Evolutionary conservation across 345 rosid genomes (phyloP).

Genomic region (Populus davidiana): DNA sequence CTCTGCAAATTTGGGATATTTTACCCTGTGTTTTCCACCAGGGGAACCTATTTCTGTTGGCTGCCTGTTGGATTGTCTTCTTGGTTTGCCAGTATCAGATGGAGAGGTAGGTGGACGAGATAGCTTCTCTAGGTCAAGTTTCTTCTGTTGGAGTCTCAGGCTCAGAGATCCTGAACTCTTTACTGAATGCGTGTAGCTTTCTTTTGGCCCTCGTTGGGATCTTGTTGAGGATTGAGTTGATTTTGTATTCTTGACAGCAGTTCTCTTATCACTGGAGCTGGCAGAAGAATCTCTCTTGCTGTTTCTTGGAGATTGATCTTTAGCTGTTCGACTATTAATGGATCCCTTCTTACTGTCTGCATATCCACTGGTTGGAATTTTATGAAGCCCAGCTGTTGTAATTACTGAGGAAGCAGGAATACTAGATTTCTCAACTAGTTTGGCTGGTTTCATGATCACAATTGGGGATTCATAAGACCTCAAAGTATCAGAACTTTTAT

Average conservation of each 20-base stretch:
- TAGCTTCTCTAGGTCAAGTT: slow-evolving; percentile 60
- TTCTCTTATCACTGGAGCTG: slow-evolving; percentile 51
- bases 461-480: slow-evolving; percentile 75
- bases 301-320: slow-evolving; percentile 47
- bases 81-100: slow-evolving; percentile 56
- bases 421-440: slow-evolving; percentile 62
- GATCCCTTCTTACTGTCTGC: slow-evolving; percentile 40
- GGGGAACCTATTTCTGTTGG: slow-evolving; percentile 50
- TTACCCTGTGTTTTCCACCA: slow-evolving; percentile 53
- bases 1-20: slow-evolving; percentile 39
- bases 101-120: slow-evolving; percentile 88
- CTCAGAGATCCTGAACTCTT: slow-evolving; percentile 68
- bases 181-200: slow-evolving; percentile 33
- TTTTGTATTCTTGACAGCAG: slow-evolving; percentile 36
- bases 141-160: slow-evolving; percentile 81
- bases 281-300: slow-evolving; percentile 32
- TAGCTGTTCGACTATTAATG: slow-evolving; percentile 32
- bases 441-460: slow-evolving; percentile 94
- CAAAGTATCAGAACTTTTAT: slow-evolving; percentile 36
- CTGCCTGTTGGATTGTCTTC: slow-evolving; percentile 46
- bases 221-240: slow-evolving; percentile 42
- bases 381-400: slow-evolving; percentile 50
- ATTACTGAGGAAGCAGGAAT: slow-evolving; percentile 52
- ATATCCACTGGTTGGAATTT: slow-evolving; percentile 36
- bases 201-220: slow-evolving; percentile 48